These are phyloP conservation scores for Globisporangium alternatum DNA, from an alignment of 352 stramenopile species.

Conservation along the genomic window DNA sequence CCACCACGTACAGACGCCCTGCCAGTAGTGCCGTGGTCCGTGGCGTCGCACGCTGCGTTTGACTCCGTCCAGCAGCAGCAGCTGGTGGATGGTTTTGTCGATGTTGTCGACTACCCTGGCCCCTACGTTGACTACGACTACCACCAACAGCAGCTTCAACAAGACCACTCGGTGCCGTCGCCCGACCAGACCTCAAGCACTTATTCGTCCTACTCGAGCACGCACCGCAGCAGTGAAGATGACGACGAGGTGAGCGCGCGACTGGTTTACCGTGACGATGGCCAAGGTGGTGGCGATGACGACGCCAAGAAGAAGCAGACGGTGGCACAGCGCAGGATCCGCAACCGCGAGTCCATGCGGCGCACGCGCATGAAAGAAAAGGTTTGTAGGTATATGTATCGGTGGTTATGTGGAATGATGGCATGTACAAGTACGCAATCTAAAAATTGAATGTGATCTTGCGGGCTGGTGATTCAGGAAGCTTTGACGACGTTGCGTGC, in stretches of 20 bases:
- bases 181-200: not conserved
- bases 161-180: not conserved
- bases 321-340: slow-evolving; percentile 21
- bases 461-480: slow-evolving; percentile 17
- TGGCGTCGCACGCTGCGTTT: not conserved
- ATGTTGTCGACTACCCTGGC: not conserved
- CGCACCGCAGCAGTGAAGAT: slow-evolving; percentile 7
- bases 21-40: not conserved
- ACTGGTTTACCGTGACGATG: not conserved
- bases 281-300: not conserved
- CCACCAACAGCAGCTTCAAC: not conserved
- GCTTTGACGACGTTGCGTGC: slow-evolving; percentile 22
- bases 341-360: slow-evolving; percentile 36
- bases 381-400: slow-evolving; percentile 7
- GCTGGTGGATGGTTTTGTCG: not conserved
- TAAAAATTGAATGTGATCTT: not conserved
- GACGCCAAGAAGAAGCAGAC: slow-evolving; percentile 8
- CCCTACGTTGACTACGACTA: not conserved
- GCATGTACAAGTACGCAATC: not conserved
- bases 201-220: slow-evolving; percentile 1
- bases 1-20: not conserved
- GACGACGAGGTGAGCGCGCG: not conserved
- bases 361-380: slow-evolving; percentile 27
- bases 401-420: not conserved
- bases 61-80: not conserved